Base-by-base conservation (phyloP, 1,284 basidiomycete genomes). In the Cutaneotrichosporon dermatis region DNA sequence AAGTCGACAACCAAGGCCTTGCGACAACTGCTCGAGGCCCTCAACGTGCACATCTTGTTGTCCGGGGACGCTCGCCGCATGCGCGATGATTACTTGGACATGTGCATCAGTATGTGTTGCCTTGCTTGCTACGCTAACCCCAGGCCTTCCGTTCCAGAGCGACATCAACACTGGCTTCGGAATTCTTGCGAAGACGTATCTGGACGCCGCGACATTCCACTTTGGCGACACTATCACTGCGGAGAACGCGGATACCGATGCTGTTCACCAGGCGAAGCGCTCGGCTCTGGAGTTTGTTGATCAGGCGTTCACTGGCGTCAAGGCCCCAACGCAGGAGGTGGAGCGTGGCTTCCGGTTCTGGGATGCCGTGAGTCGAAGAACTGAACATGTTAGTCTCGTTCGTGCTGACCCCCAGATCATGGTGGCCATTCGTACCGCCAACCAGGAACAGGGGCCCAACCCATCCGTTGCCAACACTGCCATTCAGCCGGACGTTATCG, bases 121-220 rank as follows among this genome's bases (percentile, higher is more conserved):
- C n/a, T 12, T 6, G 5, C 3, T 9, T 6, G 8, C 15, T 13
- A 7, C 8, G 7, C 56, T 55, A 37, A 55, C 39, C 44, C 7
- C 33, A 77, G 75, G 75, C 59, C 81, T 95, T 40, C 92, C 92
- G 6, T 97, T 99, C 85, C 94, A 97, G 76, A 84, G 84, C 52
- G 96, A 99, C 70, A 90, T 92, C 64, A 98, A 97, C 81, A 99
- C 96, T 0, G 95, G 95, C 9, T 96, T 97, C 79, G 95, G 95
- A 2, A 91, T 99, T 65, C 83, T 99, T 5, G 90, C 91, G 45
- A 99, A 99, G 82, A 95, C 92, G 36, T 93, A 94, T 80, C 80
- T 96, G 66, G 93, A 96, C 70, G 92, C 92, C 35, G 83, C 95
- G 55, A 76, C 76, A 13, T 92, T 89, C 58, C 91, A 90, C 78